Percentiles rank a stretch among this genome's conserved stretches.
These are phyloP conservation scores for Parafenestella ontariensis DNA, from an alignment of 2,329 filamentous ascomycete species.

Conservation along the genomic window DNA sequence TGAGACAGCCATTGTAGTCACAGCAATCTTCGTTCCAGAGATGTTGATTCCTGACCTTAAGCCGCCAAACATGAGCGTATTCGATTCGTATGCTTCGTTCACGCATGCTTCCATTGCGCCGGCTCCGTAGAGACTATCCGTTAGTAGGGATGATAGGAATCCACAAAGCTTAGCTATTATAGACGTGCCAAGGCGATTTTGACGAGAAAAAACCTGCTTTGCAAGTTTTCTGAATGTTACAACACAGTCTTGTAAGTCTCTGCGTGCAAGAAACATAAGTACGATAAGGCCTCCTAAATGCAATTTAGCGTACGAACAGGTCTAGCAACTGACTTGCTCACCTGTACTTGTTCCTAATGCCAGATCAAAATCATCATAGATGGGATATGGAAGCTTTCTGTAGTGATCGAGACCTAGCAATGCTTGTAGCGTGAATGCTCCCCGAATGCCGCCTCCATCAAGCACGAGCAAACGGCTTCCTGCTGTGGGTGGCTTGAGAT, in stretches of 20 bases:
- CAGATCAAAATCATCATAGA: constrained; percentile 25
- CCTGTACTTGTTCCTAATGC: constrained; percentile 19
- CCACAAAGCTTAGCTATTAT: constrained; percentile 27
- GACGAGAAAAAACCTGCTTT: constrained; percentile 8
- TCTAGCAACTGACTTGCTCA: too few relatives aligned
- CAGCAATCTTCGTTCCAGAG: constrained; percentile 14
- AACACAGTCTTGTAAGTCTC: constrained; percentile 12
- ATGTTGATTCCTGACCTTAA: not conserved
- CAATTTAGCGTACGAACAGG: too few relatives aligned
- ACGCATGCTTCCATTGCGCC: constrained; percentile 45
- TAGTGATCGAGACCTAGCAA: constrained; percentile 14
- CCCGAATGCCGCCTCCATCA: constrained; percentile 16
- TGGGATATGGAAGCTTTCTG: constrained; percentile 18
- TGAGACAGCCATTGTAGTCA: constrained; percentile 18
- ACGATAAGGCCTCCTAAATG: constrained; percentile 22
- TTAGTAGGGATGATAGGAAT: constrained; percentile 34
- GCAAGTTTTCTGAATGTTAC: constrained; percentile 15
- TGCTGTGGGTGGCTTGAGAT: constrained; percentile 18
- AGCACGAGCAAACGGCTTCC: constrained; percentile 19
- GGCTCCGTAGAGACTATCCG: constrained; percentile 30
- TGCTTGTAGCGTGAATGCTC: constrained; percentile 16
- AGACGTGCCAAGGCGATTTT: not conserved
- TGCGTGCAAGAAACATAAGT: constrained; percentile 21
- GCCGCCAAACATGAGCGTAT: constrained; percentile 13
- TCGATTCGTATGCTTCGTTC: constrained; percentile 11